Percentiles rank a stretch among this genome's conserved stretches.
phyloP scores from a whole-genome alignment of 257 asterid species.

The Anisodus acutangulus region DNA sequence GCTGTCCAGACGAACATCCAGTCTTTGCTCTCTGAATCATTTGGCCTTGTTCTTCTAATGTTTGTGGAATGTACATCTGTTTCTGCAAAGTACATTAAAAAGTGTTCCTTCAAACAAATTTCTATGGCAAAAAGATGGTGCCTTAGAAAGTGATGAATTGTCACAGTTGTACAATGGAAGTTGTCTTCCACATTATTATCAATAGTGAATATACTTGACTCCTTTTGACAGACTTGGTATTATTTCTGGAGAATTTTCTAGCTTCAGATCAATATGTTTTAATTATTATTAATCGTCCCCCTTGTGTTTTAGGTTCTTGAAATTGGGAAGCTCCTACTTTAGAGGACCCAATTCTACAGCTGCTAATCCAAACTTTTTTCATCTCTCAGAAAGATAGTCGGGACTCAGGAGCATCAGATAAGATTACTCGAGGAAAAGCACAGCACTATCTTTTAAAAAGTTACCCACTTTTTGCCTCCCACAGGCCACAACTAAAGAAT shows the following conservation, averaged over 20 bases:
- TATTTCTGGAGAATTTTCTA: neutral
- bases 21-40: constrained; percentile 23
- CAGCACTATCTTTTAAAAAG: neutral
- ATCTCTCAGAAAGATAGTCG: neutral
- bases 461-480: neutral
- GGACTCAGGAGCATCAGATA: neutral
- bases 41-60: neutral
- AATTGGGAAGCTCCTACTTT: neutral
- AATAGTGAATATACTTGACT: neutral
- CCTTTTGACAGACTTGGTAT: neutral
- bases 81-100: constrained; percentile 20
- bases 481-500: neutral
- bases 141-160: neutral
- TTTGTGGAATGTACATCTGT: constrained; percentile 9
- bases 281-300: neutral
- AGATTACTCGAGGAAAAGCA: neutral
- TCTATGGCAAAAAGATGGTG: neutral
- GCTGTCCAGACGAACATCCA: neutral
- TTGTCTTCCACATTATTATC: neutral
- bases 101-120: neutral
- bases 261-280: neutral
- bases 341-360: neutral
- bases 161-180: neutral
- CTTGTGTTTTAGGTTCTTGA: neutral
- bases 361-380: constrained; percentile 5